Base-by-base conservation (phyloP, 306 rosid genomes). In the Cucurbita maxima region DNA sequence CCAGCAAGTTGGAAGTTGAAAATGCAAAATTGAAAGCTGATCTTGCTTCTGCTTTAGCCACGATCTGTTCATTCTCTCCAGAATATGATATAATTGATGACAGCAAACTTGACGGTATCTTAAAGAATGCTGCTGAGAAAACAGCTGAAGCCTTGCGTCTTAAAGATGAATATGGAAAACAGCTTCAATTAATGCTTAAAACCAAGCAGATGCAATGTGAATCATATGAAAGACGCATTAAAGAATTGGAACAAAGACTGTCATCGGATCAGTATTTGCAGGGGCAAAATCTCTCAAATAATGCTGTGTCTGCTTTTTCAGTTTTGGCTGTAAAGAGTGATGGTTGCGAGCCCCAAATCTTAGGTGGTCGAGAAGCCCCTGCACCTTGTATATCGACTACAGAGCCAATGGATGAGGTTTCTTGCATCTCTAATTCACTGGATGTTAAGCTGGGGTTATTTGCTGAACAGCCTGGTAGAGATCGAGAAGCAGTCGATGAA, bases 21-120 rank as follows among this genome's bases (percentile, higher is more conserved):
- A 95, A 95, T 86, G 99, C 99, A 72, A 91, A 91, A 83, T 82
- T 95, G 84, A 95, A 91, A 86, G 99, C 99, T 70, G 99, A 95
- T 13, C 97, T 95, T 79, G 99, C 99, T 81, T 66, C 92, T 76
- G 89, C 87, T 48, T 88, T 89, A 76, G 99, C 97, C 18, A 71
- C 89, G 37, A 79, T 85, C 25, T 95, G 99, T 86, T 85, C 91
- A n/a, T 80, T 82, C 48, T 82, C 72, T 79, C 96, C 91, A 67
- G 90, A 91, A 78, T 86, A 75, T 22, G 92, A 83, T 78, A 78
- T 86, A 4, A 67, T 88, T 82, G 96, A 91, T 69, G 92, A 91
- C 75, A 88, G 88, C 60, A 81, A 84, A 85, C 34, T 85, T 77
- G 91, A 87, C 74, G 73, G 38, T 78, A 59, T 91, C 75, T 81